Evolutionary conservation across 768 basidiomycete genomes (phyloP), one percentile per base, ranked within the genome.

Genomic region (Amyloporia xantha): DNA sequence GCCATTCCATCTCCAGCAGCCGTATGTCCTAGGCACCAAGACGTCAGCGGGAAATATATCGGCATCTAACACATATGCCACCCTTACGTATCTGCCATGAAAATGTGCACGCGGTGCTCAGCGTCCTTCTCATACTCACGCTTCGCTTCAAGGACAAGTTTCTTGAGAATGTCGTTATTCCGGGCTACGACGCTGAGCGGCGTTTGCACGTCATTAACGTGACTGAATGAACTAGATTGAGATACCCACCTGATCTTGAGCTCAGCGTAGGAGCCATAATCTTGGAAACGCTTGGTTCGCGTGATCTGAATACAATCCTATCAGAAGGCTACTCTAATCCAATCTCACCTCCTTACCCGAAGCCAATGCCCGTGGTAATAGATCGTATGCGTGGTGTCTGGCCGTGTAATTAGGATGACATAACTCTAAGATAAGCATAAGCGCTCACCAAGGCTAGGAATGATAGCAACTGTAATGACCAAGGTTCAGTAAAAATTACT

Each of bases 291-390:
- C 63, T 86, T 84, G 13, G 84, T 84, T 23, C 88, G 78, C 35
- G 84, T 90, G 67, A 91, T 87, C 87, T 90, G 41, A 38, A 40
- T 25, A 17, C 17, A 41, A 55, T 27, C 36, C 45, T 17, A 54
- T 63, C 48, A 54, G 53, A 48, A 42, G 13, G 20, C 20, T 33
- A 54, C 26, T 30, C 47, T 25, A 44, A 38, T 36, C 27, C 37
- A 37, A 44, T 41, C 40, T 45, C 52, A 44, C 41, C n/a, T 30
- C 23, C 78, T 51, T 61, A 90, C 86, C 62, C 87, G 76, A 51
- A 91, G 73, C 89, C 88, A 91, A 60, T 91, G 90, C 44, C 89
- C 89, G 60, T 79, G 80, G 72, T 91, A 91, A 71, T 87, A 91
- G 49, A 91, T 89, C 13, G 87, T 91, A 63, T 91, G 89, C 5